phyloP scores from a whole-genome alignment of 2,329 filamentous ascomycete genomes.

The Nannizzia gypsea region DNA sequence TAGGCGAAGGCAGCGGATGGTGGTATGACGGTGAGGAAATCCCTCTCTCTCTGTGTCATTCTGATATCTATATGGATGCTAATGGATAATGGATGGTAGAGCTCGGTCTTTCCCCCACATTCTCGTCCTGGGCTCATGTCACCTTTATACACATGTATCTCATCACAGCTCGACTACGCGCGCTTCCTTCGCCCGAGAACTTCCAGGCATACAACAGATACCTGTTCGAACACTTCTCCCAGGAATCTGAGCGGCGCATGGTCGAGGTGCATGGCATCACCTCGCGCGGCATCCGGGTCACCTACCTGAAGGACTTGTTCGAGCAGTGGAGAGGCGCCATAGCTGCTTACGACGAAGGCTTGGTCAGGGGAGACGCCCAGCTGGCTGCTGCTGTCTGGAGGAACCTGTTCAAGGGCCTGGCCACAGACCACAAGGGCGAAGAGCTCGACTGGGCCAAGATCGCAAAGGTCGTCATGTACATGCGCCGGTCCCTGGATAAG shows the following conservation, averaged over 20 bases:
- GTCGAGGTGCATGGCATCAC: constrained; percentile 38
- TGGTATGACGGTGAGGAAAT: constrained; percentile 62
- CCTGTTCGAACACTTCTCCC: constrained; percentile 81
- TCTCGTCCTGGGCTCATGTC: constrained; percentile 91
- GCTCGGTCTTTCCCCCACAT: constrained; percentile 69
- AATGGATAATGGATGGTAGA: constrained; percentile 38
- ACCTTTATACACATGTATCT: constrained; percentile 96
- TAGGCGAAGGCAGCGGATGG: constrained; percentile 61
- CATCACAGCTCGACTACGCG: constrained; percentile 68
- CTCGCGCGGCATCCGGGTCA: constrained; percentile 44
- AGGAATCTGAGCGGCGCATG: constrained; percentile 59
- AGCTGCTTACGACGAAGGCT: constrained; percentile 47
- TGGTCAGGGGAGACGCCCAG: constrained; percentile 37
- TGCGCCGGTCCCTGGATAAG: constrained; percentile 45
- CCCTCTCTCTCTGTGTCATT: background rate
- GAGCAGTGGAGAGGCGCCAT: constrained; percentile 83
- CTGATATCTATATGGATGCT: background rate
- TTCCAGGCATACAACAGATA: constrained; percentile 75
- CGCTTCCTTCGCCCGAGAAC: constrained; percentile 53
- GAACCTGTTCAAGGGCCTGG: constrained; percentile 71
- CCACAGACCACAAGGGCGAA: constrained; percentile 27
- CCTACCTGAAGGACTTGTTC: constrained; percentile 73
- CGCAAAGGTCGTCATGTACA: constrained; percentile 51
- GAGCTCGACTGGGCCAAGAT: constrained; percentile 51
- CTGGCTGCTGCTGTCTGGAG: constrained; percentile 68